Evolutionary conservation across 768 basidiomycete species (phyloP).

Genomic region (Trametes coccinea): DNA sequence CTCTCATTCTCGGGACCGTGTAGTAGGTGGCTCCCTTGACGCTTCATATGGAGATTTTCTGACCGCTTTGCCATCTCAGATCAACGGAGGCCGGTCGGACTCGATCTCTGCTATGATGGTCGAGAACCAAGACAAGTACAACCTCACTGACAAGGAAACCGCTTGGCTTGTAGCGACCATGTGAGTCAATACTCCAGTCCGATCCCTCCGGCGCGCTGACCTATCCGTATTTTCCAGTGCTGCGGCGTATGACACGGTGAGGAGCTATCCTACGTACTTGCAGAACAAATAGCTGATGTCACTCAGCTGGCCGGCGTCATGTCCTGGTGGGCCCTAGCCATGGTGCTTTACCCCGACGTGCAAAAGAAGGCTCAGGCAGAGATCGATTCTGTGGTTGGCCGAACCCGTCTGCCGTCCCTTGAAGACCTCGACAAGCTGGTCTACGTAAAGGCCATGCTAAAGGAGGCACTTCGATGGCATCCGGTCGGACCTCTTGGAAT

Average conservation of each 20-base stretch:
- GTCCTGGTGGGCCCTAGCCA: slow-evolving; percentile 41
- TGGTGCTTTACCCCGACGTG: slow-evolving; percentile 38
- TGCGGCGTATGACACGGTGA: not conserved
- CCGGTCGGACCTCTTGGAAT: slow-evolving; percentile 11
- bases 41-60: too few relatives aligned
- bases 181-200: not conserved
- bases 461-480: slow-evolving; percentile 12
- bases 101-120: slow-evolving; percentile 17
- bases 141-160: slow-evolving; percentile 17
- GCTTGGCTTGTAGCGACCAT: slow-evolving; percentile 27
- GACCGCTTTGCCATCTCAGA: not conserved
- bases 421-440: slow-evolving; percentile 1
- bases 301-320: slow-evolving; percentile 42
- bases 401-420: slow-evolving; percentile 32
- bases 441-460: slow-evolving; percentile 10
- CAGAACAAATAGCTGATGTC: not conserved
- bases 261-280: not conserved
- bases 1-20: slow-evolving; percentile 8
- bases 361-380: slow-evolving; percentile 41
- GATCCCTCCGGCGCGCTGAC: too few relatives aligned
- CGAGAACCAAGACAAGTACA: slow-evolving; percentile 11
- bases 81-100: slow-evolving; percentile 1
- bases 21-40: not conserved
- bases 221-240: too few relatives aligned
- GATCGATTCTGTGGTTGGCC: slow-evolving; percentile 41